Percentiles rank a stretch among this genome's conserved stretches.
Evolutionary conservation across 495 filamentous ascomycete species (phyloP).

Genomic region (Aspergillus sclerotioniger): DNA sequence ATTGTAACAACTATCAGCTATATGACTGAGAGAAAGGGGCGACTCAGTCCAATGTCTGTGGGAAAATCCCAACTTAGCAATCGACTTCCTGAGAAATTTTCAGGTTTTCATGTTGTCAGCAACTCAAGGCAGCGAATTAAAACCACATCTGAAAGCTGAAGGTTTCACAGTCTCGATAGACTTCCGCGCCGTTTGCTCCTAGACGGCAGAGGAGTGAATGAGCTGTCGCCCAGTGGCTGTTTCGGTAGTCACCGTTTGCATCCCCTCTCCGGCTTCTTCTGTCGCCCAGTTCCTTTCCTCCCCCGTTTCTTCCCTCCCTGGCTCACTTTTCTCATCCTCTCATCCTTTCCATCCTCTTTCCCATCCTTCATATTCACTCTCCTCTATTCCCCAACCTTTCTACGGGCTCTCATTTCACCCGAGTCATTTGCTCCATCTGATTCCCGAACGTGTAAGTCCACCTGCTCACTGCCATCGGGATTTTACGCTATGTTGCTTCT

Average conservation of each 20-base stretch:
- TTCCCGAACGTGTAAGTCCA: too few species aligned
- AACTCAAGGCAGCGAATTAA: neutral
- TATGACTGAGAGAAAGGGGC: too few species aligned
- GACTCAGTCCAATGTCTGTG: too few species aligned
- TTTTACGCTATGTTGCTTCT: neutral
- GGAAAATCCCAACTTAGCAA: too few species aligned
- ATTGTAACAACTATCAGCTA: too few species aligned
- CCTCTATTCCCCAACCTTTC: neutral
- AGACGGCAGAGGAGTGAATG: neutral
- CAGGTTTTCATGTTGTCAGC: too few species aligned
- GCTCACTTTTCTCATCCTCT: neutral
- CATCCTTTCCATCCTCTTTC: neutral
- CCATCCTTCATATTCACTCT: neutral
- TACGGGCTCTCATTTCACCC: neutral
- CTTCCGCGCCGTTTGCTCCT: neutral
- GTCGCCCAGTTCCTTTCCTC: neutral
- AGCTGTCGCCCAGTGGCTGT: neutral
- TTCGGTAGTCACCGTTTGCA: neutral
- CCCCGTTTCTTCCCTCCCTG: neutral
- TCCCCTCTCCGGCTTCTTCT: slow-evolving; percentile 4
- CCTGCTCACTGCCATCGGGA: neutral
- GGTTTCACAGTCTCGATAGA: neutral
- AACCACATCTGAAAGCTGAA: neutral
- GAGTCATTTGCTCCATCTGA: neutral
- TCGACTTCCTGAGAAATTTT: too few species aligned